Conservation (phyloP, 768 basidiomycete genomes). For the Leccinellum rugosiceps region DNA sequence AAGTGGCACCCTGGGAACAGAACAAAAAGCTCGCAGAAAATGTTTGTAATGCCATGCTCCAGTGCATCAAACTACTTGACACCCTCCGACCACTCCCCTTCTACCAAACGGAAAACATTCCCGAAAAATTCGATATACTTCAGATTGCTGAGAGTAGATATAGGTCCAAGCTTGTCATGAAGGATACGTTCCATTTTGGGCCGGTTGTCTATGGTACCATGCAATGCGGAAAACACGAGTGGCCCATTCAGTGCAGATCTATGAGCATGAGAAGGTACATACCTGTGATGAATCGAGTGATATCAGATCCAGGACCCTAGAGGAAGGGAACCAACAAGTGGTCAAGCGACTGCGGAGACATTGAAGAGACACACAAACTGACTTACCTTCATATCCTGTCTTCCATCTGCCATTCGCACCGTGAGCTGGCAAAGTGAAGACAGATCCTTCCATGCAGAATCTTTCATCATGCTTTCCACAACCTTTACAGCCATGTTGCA, state of each 20-base stretch:
- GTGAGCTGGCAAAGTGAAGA: neutral
- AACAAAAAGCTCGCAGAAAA: too few relatives aligned
- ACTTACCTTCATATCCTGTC: neutral
- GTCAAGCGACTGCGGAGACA: neutral
- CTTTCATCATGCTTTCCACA: neutral
- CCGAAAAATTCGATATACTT: neutral
- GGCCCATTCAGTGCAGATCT: neutral
- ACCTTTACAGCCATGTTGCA: neutral
- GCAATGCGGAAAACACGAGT: neutral
- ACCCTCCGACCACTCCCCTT: too few relatives aligned
- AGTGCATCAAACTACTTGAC: too few relatives aligned
- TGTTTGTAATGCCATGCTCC: too few relatives aligned
- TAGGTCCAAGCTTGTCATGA: neutral
- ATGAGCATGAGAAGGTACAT: neutral
- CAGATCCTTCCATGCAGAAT: neutral
- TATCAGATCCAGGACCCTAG: neutral
- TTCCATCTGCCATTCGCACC: neutral
- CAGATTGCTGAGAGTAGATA: too few relatives aligned
- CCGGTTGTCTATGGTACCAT: too few relatives aligned
- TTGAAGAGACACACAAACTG: neutral
- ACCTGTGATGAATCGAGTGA: neutral
- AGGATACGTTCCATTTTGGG: neutral
- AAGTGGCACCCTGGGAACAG: too few relatives aligned
- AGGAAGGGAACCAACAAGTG: neutral
- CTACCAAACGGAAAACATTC: neutral